Evolutionary conservation across 495 filamentous ascomycete genomes (phyloP), one percentile per base, ranked within the genome.

Genomic region (Daldinia vernicosa): DNA sequence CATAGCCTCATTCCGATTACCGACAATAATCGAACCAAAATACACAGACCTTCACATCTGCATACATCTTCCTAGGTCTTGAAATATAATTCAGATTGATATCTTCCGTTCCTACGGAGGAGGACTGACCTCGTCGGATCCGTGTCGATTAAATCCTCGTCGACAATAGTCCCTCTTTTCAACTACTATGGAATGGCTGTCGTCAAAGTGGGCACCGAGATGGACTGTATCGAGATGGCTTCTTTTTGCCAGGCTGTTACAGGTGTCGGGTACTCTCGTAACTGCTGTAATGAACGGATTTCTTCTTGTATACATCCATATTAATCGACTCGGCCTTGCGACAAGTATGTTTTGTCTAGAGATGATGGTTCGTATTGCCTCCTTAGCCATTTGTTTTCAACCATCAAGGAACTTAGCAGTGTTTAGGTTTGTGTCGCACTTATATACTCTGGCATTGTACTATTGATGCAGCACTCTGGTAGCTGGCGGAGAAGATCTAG

Each of bases 201-300:
- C 71, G 26, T 71, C 45, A 17, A 51, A 37, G 17, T 58, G 53
- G 62, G 9, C 53, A 50, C 60, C 63, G 33, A 51, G 58, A 66
- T 74, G 71, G 71, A 74, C 57, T 22, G 55, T 74, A 50, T 67
- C 77, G 37, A 65, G 62, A 76, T 80, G 79, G 78, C 77, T 80
- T 57, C 67, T 74, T 15, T 63, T 78, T 35, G 66, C 69, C 61
- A 73, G 81, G 47, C 47, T 72, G 7, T 67, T 77, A 43, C 80
- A 82, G 70, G 53, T 79, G 22, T 14, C 70, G 32, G 76, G 66
- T 1, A 68, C 75, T 22, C 63, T 82, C 14, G 56, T 71, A 1
- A 75, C 73, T 14, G 68, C 69, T 19, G 69, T 59, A 19, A 65
- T 80, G 59, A 82, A 84, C 51, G 79, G 80, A 27, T 82, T 80